phyloP scores from a whole-genome alignment of 805 yeast species.

The Hagleromyces aurorensis region DNA sequence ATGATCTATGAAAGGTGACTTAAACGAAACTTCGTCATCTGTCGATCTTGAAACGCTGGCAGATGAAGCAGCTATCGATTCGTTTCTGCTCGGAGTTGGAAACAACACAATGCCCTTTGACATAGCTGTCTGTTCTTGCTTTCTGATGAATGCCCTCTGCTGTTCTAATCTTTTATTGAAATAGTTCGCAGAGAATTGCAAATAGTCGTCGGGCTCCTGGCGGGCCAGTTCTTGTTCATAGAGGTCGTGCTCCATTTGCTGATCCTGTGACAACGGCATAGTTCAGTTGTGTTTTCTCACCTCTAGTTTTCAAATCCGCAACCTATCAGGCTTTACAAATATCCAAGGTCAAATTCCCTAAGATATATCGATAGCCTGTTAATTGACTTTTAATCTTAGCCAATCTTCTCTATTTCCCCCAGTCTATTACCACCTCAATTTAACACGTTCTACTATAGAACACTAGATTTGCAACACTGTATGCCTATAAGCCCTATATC shows the following conservation, averaged over 20 bases:
- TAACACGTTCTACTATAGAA: too few species aligned
- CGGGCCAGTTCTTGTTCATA: conserved; percentile 50
- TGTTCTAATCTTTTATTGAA: conserved; percentile 55
- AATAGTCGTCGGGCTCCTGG: conserved; percentile 55
- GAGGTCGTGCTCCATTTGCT: conserved; percentile 45
- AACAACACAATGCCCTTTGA: conserved; percentile 44
- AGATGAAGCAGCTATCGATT: conserved; percentile 28
- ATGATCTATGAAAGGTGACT: conserved; percentile 54
- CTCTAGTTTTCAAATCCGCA: too few species aligned
- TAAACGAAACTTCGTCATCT: conserved; percentile 34
- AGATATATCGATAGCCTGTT: too few species aligned
- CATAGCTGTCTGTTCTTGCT: conserved; percentile 33
- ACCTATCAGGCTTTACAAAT: too few species aligned
- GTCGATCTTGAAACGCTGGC: conserved; percentile 5
- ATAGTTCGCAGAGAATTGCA: conserved; percentile 71
- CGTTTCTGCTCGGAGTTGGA: conserved; percentile 33
- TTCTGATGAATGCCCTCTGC: conserved; percentile 48
- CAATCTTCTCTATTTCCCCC: too few species aligned
- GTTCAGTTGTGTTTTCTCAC: conserved; percentile 1
- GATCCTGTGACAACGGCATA: conserved; percentile 18
- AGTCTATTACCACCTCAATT: too few species aligned
- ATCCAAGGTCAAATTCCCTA: too few species aligned
- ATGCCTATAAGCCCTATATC: too few species aligned
- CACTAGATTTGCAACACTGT: too few species aligned
- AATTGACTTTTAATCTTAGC: too few species aligned